Base-by-base conservation (phyloP, 1,139 yeast genomes). In the Chernovozyma aurita region DNA sequence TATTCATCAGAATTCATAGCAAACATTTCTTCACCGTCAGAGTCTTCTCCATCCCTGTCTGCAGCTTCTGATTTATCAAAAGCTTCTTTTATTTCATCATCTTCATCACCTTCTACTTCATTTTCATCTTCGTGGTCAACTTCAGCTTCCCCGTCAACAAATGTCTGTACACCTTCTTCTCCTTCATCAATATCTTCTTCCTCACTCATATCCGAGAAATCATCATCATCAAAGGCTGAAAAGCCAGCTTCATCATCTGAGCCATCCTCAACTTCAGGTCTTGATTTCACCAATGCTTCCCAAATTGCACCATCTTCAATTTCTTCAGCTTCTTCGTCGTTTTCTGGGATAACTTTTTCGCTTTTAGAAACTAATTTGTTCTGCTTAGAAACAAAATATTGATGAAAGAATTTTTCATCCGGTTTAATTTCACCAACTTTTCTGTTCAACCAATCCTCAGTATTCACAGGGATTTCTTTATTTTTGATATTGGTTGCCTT, bases 361-460 rank as follows among this genome's bases (percentile, higher is more conserved):
- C 55, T 57, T 48, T 60, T 63, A 24, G 55, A 45, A 38, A 61
- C 65, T 29, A 73, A 58, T 49, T 74, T 73, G 36, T 65, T 66
- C 42, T 72, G 73, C 54, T 83, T 81, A 25, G 76, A 68, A 21
- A 80, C 70, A 61, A 92, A 92, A 63, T 90, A 92, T 57, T 87
- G 90, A 59, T 83, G 79, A 74, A 88, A 88, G 65, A 92, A 92
- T 52, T 76, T 67, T 57, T 94, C 98, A 44, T 90, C 95, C 1
- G 95, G 95, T 45, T 76, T 83, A 35, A 92, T 73, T 38, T 83
- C 82, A 28, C 71, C 73, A 3, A 74, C 70, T 48, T 73, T 78
- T 59, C 76, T 79, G 43, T 71, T 66, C 39, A 82, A 63, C 97
- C 97, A 92, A 56, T 88, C 82, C 47, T 81, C 79, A 3, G 92